phyloP scores from a whole-genome alignment of 345 rosid genomes.

The Aegle marmelos region DNA sequence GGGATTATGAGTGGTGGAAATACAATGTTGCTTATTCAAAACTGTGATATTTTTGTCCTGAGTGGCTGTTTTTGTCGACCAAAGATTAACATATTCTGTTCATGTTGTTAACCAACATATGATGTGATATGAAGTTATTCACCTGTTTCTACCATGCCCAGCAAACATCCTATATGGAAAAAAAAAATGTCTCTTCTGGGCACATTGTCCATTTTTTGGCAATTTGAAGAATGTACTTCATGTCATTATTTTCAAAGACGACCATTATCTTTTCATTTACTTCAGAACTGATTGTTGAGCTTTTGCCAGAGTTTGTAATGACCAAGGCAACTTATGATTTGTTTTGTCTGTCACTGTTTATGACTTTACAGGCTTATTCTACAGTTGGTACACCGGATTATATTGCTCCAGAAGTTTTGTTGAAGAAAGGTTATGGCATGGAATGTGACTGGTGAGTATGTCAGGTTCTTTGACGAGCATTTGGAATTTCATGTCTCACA shows the following conservation, averaged over 20 bases:
- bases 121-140: slow-evolving; percentile 1
- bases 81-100: background rate
- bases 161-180: background rate
- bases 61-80: background rate
- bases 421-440: slow-evolving; percentile 98
- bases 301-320: slow-evolving; percentile 10
- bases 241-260: background rate
- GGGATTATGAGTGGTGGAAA: background rate
- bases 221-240: slow-evolving; percentile 12
- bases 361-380: slow-evolving; percentile 81
- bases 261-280: slow-evolving; percentile 3
- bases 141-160: background rate
- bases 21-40: background rate
- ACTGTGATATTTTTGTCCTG: background rate
- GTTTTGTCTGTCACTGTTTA: slow-evolving; percentile 12
- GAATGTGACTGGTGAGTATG: slow-evolving; percentile 91
- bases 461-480: background rate
- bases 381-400: slow-evolving; percentile 98
- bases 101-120: background rate
- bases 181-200: background rate
- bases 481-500: background rate
- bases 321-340: background rate
- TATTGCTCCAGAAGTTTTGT: slow-evolving; percentile 91
- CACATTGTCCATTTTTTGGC: background rate
- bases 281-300: background rate